phyloP scores from a whole-genome alignment of 192 early-diverging fungal species.

The Phlyctochytrium planicorne region DNA sequence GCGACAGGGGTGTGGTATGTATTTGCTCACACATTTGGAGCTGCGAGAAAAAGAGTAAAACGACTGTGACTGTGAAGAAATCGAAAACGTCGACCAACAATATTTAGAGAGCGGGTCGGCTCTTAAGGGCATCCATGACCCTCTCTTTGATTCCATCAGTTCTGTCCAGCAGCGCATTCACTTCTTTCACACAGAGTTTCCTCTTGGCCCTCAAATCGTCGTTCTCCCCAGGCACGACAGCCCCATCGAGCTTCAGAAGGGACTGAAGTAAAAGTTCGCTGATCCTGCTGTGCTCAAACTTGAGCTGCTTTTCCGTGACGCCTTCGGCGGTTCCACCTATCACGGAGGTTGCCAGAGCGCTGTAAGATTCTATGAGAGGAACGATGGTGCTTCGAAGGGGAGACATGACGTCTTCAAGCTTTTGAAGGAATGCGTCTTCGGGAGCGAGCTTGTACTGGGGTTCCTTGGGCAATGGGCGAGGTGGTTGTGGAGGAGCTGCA shows the following conservation, averaged over 20 bases:
- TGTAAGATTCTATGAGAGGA: constrained; percentile 48
- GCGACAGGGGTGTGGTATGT: too few species aligned
- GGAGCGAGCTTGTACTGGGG: constrained; percentile 23
- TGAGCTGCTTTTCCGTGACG: constrained; percentile 56
- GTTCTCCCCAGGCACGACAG: constrained; percentile 66
- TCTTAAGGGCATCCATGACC: constrained; percentile 24
- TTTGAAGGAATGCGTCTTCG: constrained; percentile 53
- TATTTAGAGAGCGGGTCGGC: too few species aligned
- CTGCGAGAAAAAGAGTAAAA: too few species aligned
- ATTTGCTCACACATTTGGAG: too few species aligned
- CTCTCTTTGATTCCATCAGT: constrained; percentile 69
- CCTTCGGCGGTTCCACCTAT: constrained; percentile 25
- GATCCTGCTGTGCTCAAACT: constrained; percentile 63
- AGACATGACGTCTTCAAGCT: constrained; percentile 39
- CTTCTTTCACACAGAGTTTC: constrained; percentile 66
- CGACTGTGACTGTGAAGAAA: too few species aligned
- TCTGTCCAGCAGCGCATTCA: constrained; percentile 74
- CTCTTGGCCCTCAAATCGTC: constrained; percentile 70
- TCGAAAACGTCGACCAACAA: too few species aligned
- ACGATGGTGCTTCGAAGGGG: constrained; percentile 31
- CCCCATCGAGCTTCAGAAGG: constrained; percentile 72
- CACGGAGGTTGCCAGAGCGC: constrained; percentile 17
- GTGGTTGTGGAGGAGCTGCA: constrained; percentile 6
- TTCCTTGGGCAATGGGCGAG: constrained; percentile 47
- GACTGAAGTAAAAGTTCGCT: constrained; percentile 78